Conservation (phyloP, 768 basidiomycete species). For the Trametes sanguinea region DNA sequence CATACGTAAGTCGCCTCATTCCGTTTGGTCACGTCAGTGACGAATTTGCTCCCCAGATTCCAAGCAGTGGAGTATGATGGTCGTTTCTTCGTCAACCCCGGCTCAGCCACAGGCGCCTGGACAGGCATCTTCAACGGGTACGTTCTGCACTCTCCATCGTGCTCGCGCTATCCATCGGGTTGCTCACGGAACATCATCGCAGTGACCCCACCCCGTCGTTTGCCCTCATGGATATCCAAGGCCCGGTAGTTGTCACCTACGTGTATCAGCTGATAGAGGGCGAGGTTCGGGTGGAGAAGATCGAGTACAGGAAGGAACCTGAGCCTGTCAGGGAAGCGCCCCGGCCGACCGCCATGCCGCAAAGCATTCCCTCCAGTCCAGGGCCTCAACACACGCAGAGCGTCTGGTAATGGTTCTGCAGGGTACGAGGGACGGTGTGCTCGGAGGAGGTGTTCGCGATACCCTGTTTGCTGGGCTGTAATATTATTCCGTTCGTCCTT, state of each 20-base stretch:
- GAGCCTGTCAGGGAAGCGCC: slow-evolving; percentile 42
- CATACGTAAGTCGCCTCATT: slow-evolving; percentile 65
- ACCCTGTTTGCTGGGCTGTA: slow-evolving; percentile 11
- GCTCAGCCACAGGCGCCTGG: slow-evolving; percentile 95
- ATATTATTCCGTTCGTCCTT: slow-evolving; percentile 6
- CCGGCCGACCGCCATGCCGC: slow-evolving; percentile 49
- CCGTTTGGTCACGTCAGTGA: background rate
- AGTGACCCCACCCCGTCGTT: slow-evolving; percentile 93
- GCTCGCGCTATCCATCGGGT: background rate
- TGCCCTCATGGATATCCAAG: slow-evolving; percentile 97
- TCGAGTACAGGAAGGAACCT: slow-evolving; percentile 75
- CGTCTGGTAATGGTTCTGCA: slow-evolving; percentile 34
- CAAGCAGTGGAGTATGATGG: slow-evolving; percentile 91
- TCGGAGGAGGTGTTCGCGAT: background rate
- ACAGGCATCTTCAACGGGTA: slow-evolving; percentile 72
- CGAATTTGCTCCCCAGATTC: slow-evolving; percentile 53
- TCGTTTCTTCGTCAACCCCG: slow-evolving; percentile 95
- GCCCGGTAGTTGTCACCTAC: slow-evolving; percentile 94
- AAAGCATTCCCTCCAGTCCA: slow-evolving; percentile 51
- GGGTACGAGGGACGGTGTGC: background rate
- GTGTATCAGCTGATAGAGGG: slow-evolving; percentile 95
- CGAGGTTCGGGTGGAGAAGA: slow-evolving; percentile 91
- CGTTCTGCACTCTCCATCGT: slow-evolving; percentile 22
- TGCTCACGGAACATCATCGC: background rate
- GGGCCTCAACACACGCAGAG: slow-evolving; percentile 32